phyloP scores from a whole-genome alignment of 2,329 filamentous ascomycete species.

The Didymella pinodella region DNA sequence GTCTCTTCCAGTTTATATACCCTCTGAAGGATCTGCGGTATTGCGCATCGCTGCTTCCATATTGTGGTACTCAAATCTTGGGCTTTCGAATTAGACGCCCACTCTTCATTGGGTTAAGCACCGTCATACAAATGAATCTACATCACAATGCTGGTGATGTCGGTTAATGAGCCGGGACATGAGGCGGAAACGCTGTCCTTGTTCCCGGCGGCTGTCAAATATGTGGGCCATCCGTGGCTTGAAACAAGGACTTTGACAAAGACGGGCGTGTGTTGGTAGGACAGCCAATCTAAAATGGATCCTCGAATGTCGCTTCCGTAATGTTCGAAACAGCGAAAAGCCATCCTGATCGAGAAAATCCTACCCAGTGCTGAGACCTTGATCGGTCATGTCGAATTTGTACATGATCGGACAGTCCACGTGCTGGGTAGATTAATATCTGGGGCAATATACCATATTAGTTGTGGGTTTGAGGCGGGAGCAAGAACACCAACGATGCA shows the following conservation, averaged over 20 bases:
- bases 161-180: constrained; percentile 33
- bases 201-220: constrained; percentile 32
- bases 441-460: constrained; percentile 41
- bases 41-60: constrained; percentile 27
- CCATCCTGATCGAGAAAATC: neutral
- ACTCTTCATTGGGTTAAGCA: constrained; percentile 34
- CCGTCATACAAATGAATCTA: constrained; percentile 39
- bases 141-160: constrained; percentile 29
- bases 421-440: constrained; percentile 46
- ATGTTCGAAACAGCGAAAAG: constrained; percentile 13
- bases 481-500: constrained; percentile 13
- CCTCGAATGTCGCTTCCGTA: constrained; percentile 24
- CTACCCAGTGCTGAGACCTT: neutral
- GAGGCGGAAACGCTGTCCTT: constrained; percentile 27
- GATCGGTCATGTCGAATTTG: constrained; percentile 19
- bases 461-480: constrained; percentile 27
- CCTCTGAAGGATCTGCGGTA: constrained; percentile 8
- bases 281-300: constrained; percentile 36
- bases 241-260: constrained; percentile 32
- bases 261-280: constrained; percentile 24
- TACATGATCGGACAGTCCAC: constrained; percentile 26
- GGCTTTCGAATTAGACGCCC: constrained; percentile 24
- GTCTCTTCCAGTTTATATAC: constrained; percentile 36
- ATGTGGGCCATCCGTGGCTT: constrained; percentile 25
- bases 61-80: constrained; percentile 31